phyloP scores from a whole-genome alignment of 179 eudicot genomes.

The Carnegiea gigantea region DNA sequence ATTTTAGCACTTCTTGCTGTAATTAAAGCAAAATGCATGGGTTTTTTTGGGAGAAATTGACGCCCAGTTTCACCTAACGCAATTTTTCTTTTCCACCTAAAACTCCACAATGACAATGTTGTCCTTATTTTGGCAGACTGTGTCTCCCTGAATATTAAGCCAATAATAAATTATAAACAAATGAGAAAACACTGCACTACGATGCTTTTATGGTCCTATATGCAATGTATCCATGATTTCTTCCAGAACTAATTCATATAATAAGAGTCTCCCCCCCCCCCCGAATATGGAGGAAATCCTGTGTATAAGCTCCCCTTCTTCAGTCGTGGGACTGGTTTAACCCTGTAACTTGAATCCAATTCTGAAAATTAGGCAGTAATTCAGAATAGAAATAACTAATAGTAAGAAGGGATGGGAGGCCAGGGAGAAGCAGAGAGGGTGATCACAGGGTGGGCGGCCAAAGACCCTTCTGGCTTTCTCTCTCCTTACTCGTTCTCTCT shows the following conservation, averaged over 20 bases:
- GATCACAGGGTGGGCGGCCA: constrained; percentile 83
- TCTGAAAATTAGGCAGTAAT: neutral
- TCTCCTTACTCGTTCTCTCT: constrained; percentile 72
- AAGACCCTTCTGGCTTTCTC: constrained; percentile 75
- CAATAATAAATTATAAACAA: too few species aligned
- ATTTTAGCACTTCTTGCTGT: too few species aligned
- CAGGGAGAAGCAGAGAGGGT: constrained; percentile 51
- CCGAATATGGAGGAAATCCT: neutral
- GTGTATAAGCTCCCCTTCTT: neutral
- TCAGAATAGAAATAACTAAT: neutral
- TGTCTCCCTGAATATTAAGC: neutral
- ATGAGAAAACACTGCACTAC: neutral
- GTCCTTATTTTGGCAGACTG: too few species aligned
- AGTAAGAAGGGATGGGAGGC: neutral
- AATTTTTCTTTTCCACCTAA: neutral
- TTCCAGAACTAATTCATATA: neutral
- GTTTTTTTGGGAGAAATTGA: neutral
- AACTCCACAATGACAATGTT: too few species aligned
- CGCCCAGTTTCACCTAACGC: neutral
- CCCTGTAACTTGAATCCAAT: neutral
- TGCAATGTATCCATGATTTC: neutral
- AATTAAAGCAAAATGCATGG: neutral
- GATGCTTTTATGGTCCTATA: neutral
- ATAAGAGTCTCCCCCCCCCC: neutral
- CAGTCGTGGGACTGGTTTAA: neutral